Base-by-base conservation (phyloP, 129 eudicot genomes). In the Logfia minima region DNA sequence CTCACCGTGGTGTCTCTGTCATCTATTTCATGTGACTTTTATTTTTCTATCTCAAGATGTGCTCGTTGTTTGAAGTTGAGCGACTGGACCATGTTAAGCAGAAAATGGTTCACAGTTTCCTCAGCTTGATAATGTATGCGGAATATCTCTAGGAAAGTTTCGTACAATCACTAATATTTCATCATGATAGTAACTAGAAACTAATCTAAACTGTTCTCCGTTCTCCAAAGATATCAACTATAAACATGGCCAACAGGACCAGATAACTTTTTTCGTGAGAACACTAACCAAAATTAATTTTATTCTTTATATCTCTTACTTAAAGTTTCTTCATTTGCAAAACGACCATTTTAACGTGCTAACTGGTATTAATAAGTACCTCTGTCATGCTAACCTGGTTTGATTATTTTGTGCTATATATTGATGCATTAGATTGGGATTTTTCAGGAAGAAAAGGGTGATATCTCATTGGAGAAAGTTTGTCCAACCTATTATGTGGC, bases 401-500 rank as follows among this genome's bases (percentile, higher is more conserved):
- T 69, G 45, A 69, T 17, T 68, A 39, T 37, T 24, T 19, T 62
- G 62, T 39, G n/a, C 7, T 63, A 28, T 23, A 14, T 61, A 62
- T 77, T 74, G 41, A 68, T 77, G 79, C 62, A 51, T 55, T 68
- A 52, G 70, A 66, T 79, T 21, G n/a, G 75, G 66, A 6, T 75
- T 18, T 76, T 79, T 53, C 74, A 93, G 98, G 88, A 90, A 85
- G 87, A 93, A 90, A 79, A 90, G 83, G 77, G 76, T 88, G 84
- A 88, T 92, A 52, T n/a, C 88, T 81, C 95, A 90, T 61, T 93
- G 98, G 98, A 85, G 84, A 79, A 77, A 84, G 75, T 90, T 78
- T 79, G 82, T 90, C 64, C 95, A 83, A 67, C 90, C 98, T 18
- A 79, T 88, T 19, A 85, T 84, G 98, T 90, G 92, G 98, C 94